phyloP scores from a whole-genome alignment of 2,329 filamentous ascomycete genomes.

The Scleromitrula shiraiana region DNA sequence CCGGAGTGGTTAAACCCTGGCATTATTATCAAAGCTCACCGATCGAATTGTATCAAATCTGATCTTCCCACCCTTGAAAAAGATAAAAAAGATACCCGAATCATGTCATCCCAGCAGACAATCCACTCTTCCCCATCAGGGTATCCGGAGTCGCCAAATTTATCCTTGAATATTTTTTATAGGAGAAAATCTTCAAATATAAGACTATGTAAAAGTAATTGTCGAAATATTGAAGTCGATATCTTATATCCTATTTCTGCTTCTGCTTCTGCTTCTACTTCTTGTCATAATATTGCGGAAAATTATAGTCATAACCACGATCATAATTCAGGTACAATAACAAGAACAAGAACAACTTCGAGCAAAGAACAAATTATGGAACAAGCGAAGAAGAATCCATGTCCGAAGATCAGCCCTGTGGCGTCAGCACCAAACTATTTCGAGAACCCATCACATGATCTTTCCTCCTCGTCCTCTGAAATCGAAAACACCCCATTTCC shows the following conservation, averaged over 20 bases:
- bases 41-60: too few relatives aligned
- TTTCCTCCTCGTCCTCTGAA: neutral
- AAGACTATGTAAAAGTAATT: slow-evolving; percentile 19
- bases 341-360: too few relatives aligned
- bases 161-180: slow-evolving; percentile 18
- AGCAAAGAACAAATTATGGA: slow-evolving; percentile 1
- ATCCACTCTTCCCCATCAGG: neutral
- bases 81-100: neutral
- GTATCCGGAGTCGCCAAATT: slow-evolving; percentile 1
- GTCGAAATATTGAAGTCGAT: slow-evolving; percentile 17
- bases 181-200: neutral
- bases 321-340: too few relatives aligned
- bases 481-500: slow-evolving; percentile 8
- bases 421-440: neutral
- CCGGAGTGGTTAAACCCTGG: too few relatives aligned
- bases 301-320: too few relatives aligned
- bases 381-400: neutral
- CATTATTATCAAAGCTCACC: too few relatives aligned
- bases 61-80: neutral
- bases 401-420: neutral
- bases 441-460: neutral
- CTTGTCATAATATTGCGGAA: too few relatives aligned
- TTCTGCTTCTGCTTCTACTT: neutral
- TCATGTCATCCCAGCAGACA: neutral
- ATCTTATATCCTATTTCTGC: slow-evolving; percentile 11